A percentile compares a stretch with the other conserved stretches of the same genome.
Evolutionary conservation across 805 yeast genomes (phyloP).

Genomic region (Pichia phayaonensis): DNA sequence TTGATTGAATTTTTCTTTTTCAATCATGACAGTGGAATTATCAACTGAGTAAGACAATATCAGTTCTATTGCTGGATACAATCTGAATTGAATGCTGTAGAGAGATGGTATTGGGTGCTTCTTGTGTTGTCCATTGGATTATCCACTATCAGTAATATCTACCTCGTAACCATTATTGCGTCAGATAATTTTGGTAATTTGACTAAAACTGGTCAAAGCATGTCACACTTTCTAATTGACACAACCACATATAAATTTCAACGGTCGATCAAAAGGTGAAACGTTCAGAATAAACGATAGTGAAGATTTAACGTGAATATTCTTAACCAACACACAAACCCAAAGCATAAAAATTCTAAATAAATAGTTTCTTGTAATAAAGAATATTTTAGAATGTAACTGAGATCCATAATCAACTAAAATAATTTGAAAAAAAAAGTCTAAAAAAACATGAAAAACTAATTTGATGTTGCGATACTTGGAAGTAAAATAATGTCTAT

Average conservation of each 20-base stretch:
- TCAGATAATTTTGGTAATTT: slow-evolving; percentile 64
- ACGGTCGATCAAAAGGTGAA: slow-evolving; percentile 73
- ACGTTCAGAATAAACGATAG: slow-evolving; percentile 72
- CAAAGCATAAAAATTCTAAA: slow-evolving; percentile 25
- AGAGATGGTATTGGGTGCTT: no score
- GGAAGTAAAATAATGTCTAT: slow-evolving; percentile 68
- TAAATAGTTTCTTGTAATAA: slow-evolving; percentile 42
- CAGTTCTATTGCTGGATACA: no score
- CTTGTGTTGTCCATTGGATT: no score
- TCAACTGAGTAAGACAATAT: no score
- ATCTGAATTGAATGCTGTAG: no score
- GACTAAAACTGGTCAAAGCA: slow-evolving; percentile 52
- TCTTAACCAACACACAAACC: slow-evolving; percentile 80
- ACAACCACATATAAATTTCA: slow-evolving; percentile 66
- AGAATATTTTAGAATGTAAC: slow-evolving; percentile 65
- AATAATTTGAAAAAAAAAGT: slow-evolving; percentile 29
- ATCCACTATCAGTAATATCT: no score
- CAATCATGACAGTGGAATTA: no score
- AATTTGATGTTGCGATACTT: slow-evolving; percentile 47
- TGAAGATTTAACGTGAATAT: slow-evolving; percentile 83
- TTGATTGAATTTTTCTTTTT: slow-evolving; percentile 19
- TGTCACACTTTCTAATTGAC: slow-evolving; percentile 74
- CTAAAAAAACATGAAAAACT: slow-evolving; percentile 2
- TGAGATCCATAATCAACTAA: slow-evolving; percentile 60
- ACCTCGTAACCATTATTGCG: no score